A percentile compares a stretch with the other conserved stretches of the same genome.
Conservation (phyloP, 768 basidiomycete species). For the Clavulina sp. region DNA sequence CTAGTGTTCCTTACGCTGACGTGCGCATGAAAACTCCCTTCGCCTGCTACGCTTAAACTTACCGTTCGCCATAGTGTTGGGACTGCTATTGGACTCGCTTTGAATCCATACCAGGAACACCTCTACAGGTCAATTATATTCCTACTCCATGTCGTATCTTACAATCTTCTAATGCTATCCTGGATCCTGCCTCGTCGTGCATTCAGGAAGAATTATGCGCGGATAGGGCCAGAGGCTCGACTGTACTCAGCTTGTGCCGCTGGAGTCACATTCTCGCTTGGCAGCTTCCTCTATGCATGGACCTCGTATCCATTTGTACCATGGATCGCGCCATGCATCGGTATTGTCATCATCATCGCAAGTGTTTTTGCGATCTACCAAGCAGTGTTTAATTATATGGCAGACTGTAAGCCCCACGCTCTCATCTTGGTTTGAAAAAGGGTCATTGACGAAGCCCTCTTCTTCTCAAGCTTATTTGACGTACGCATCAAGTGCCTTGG, state of each 20-base stretch:
- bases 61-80: constrained; percentile 31
- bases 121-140: constrained; percentile 39
- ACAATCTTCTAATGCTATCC: neutral
- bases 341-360: constrained; percentile 32
- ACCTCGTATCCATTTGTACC: constrained; percentile 33
- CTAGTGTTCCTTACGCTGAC: constrained; percentile 37
- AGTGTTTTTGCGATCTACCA: constrained; percentile 35
- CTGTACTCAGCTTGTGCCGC: constrained; percentile 14
- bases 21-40: constrained; percentile 18
- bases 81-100: constrained; percentile 30
- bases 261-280: constrained; percentile 16
- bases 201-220: neutral
- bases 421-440: no score
- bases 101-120: constrained; percentile 28
- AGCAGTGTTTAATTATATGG: constrained; percentile 31
- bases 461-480: no score
- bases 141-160: constrained; percentile 11
- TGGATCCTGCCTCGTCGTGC: neutral
- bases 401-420: no score
- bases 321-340: constrained; percentile 46
- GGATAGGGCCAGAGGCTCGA: constrained; percentile 4
- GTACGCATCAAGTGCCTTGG: constrained; percentile 51
- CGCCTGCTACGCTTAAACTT: constrained; percentile 12
- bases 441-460: no score
- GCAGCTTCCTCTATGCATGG: constrained; percentile 51